A percentile compares a stretch with the other conserved stretches of the same genome.
Evolutionary conservation across 345 rosid species (phyloP).

Genomic region (Hibiscus syriacus): DNA sequence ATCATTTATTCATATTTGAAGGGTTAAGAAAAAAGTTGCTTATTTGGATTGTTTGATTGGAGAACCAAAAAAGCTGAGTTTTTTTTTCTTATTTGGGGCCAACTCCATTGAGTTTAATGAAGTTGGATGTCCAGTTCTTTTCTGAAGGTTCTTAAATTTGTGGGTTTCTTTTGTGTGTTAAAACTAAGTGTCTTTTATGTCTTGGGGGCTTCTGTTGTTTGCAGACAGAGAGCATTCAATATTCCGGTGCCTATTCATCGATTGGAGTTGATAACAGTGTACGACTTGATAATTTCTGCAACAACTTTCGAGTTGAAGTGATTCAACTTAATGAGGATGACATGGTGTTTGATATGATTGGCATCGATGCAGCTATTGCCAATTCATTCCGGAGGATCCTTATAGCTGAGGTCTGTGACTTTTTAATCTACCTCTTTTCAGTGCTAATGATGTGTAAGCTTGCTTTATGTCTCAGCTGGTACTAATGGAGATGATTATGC

Average conservation of each 20-base stretch:
- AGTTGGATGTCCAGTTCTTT: neutral
- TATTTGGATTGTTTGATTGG: neutral
- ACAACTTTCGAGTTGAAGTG: constrained; percentile 57
- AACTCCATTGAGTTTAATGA: neutral
- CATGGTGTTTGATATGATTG: constrained; percentile 82
- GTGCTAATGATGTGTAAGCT: neutral
- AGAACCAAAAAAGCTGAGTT: neutral
- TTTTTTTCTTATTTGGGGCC: neutral
- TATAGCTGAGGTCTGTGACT: constrained; percentile 62
- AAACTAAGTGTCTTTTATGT: neutral
- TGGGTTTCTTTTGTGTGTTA: neutral
- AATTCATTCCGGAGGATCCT: constrained; percentile 92
- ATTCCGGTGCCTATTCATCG: constrained; percentile 82
- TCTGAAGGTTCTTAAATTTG: neutral
- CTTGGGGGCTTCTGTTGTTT: constrained; percentile 12
- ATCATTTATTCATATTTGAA: neutral
- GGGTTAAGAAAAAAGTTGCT: neutral
- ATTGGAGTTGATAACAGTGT: constrained; percentile 65
- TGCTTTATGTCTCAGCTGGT: neutral
- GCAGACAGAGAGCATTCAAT: constrained; percentile 56
- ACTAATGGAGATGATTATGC: neutral
- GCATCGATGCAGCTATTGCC: constrained; percentile 75
- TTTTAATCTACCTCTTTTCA: neutral
- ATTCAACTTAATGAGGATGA: constrained; percentile 39
- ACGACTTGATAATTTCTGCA: constrained; percentile 37